These are phyloP conservation scores for Ochetophila trinervis DNA, from an alignment of 306 rosid genomes.

Conservation along the genomic window DNA sequence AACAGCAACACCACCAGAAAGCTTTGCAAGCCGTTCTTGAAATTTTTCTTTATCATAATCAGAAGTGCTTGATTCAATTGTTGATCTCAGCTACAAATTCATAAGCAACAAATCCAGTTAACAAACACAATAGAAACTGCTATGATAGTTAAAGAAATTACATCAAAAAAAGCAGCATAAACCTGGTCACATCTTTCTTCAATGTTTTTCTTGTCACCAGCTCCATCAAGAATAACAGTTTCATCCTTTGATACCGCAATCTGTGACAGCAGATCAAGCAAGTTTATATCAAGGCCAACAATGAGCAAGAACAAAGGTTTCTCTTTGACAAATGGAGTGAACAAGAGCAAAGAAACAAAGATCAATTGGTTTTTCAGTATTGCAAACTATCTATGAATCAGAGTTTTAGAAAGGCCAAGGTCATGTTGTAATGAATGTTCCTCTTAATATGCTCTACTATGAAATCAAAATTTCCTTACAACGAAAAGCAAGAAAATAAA, in stretches of 20 bases:
- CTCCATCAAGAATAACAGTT: slow-evolving; percentile 90
- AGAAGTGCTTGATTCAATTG: slow-evolving; percentile 47
- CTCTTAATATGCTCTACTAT: too few relatives aligned
- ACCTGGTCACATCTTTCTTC: slow-evolving; percentile 99
- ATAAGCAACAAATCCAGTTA: neutral
- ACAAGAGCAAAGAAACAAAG: too few relatives aligned
- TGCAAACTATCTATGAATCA: too few relatives aligned
- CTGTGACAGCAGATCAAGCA: slow-evolving; percentile 33
- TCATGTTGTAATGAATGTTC: too few relatives aligned
- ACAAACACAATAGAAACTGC: neutral
- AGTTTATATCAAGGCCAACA: neutral
- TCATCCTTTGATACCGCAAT: slow-evolving; percentile 84
- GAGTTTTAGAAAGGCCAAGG: too few relatives aligned
- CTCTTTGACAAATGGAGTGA: too few relatives aligned
- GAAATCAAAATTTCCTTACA: neutral
- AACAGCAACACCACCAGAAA: slow-evolving; percentile 56
- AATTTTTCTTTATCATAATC: slow-evolving; percentile 54
- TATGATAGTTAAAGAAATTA: neutral
- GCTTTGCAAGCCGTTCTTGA: slow-evolving; percentile 46
- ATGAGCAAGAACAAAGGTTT: neutral
- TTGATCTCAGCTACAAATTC: slow-evolving; percentile 41
- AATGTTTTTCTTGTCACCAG: slow-evolving; percentile 78
- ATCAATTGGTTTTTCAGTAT: too few relatives aligned
- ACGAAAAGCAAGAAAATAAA: neutral
- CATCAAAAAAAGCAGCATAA: slow-evolving; percentile 15